Conservation (phyloP, 2,329 filamentous ascomycete species). For the Microsporum audouinii region DNA sequence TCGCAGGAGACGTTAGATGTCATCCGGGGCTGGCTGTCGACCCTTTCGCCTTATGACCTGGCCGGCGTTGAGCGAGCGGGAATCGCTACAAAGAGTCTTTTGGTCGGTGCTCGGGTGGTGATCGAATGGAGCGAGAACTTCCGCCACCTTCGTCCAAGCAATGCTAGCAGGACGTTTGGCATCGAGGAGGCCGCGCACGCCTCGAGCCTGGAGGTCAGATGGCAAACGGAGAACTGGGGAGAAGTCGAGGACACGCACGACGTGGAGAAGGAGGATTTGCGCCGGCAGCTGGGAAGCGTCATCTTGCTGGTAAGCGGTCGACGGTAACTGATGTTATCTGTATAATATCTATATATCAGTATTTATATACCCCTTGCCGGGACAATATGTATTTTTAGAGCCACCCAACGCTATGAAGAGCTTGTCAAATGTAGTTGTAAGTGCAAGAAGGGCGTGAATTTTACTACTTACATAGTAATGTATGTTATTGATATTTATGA, state of each 20-base stretch:
- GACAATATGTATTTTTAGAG: too few relatives aligned
- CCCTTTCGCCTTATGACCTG: conserved; percentile 66
- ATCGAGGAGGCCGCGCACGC: conserved; percentile 71
- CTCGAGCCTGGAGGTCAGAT: conserved; percentile 72
- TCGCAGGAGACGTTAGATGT: conserved; percentile 62
- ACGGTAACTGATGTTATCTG: conserved; percentile 1
- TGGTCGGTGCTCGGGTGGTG: conserved; percentile 64
- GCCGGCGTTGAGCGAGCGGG: conserved; percentile 75
- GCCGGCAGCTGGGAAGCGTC: conserved; percentile 77
- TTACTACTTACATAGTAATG: too few relatives aligned
- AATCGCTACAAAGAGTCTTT: conserved; percentile 74
- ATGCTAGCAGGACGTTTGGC: conserved; percentile 47
- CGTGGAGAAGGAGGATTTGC: conserved; percentile 81
- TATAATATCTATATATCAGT: background rate
- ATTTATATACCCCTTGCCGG: too few relatives aligned
- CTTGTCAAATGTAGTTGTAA: too few relatives aligned
- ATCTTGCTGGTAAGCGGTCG: conserved; percentile 64
- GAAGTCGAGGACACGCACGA: conserved; percentile 98
- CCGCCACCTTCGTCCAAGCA: conserved; percentile 38
- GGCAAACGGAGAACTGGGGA: conserved; percentile 86
- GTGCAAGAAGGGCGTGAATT: too few relatives aligned
- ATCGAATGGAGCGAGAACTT: conserved; percentile 78
- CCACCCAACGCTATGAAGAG: too few relatives aligned
- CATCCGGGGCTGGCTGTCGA: conserved; percentile 63
- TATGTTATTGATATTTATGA: too few relatives aligned